Evolutionary conservation across 129 eudicot genomes (phyloP).

Genomic region (Artemisia tridentata): DNA sequence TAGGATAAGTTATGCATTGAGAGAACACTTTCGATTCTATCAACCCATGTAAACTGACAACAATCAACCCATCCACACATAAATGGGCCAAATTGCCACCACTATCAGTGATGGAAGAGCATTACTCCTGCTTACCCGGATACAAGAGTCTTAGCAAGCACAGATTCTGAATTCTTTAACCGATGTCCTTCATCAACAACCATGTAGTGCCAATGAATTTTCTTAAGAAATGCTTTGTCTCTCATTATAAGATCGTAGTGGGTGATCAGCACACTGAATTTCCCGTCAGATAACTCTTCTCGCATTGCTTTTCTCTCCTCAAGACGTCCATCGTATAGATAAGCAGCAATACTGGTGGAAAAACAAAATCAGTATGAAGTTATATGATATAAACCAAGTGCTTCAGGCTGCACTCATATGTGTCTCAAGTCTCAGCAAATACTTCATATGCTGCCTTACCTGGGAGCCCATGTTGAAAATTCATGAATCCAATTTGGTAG

Average conservation of each 20-base stretch:
- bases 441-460: conserved; percentile 39
- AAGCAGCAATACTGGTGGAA: conserved; percentile 62
- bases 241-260: conserved; percentile 96
- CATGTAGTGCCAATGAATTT: conserved; percentile 89
- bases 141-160: conserved; percentile 84
- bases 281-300: conserved; percentile 84
- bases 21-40: neutral
- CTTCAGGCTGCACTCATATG: neutral
- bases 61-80: neutral
- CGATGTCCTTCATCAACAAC: conserved; percentile 99
- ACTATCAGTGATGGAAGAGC: conserved; percentile 7
- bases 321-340: conserved; percentile 88
- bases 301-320: conserved; percentile 90
- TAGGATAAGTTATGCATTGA: neutral
- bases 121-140: conserved; percentile 64
- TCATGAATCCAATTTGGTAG: conserved; percentile 90
- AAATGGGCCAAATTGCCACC: neutral
- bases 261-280: conserved; percentile 77
- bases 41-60: neutral
- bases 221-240: conserved; percentile 82
- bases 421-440: neutral
- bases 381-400: neutral
- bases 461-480: conserved; percentile 91
- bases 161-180: conserved; percentile 86
- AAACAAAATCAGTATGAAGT: conserved; percentile 2